These are phyloP conservation scores for Skeletonema costatum DNA, from an alignment of 108 stramenopile species.

Conservation along the genomic window DNA sequence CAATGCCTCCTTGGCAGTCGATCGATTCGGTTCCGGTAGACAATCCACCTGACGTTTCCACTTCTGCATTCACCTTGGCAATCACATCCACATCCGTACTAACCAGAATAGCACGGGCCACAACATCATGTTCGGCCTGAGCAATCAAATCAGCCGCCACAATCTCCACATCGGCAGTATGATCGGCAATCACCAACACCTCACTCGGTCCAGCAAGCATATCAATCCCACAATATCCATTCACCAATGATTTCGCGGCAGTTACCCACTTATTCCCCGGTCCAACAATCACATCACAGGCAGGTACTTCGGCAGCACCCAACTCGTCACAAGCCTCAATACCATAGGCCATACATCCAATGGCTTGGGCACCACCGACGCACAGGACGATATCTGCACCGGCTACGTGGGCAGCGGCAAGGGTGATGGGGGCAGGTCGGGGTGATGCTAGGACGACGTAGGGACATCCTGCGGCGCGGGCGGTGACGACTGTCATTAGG, in stretches of 20 bases:
- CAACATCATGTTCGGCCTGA: conserved; percentile 99
- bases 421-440: conserved; percentile 88
- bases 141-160: conserved; percentile 98
- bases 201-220: conserved; percentile 99
- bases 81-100: conserved; percentile 63
- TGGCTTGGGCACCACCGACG: conserved; percentile 97
- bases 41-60: conserved; percentile 64
- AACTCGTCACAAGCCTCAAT: conserved; percentile 36
- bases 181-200: conserved; percentile 96
- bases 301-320: conserved; percentile 46
- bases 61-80: conserved; percentile 72
- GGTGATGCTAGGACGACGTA: conserved; percentile 93
- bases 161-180: conserved; percentile 86
- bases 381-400: conserved; percentile 89
- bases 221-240: conserved; percentile 96
- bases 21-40: conserved; percentile 89
- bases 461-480: conserved; percentile 93
- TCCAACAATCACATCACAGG: conserved; percentile 97
- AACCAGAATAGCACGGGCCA: conserved; percentile 95
- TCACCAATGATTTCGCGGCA: conserved; percentile 95
- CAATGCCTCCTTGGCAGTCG: conserved; percentile 84
- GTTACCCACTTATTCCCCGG: conserved; percentile 99
- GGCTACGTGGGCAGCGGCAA: conserved; percentile 90
- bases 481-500: conserved; percentile 98
- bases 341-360: conserved; percentile 96